Conservation (phyloP, 1,139 yeast genomes). For the Magnusiomyces sp. region DNA sequence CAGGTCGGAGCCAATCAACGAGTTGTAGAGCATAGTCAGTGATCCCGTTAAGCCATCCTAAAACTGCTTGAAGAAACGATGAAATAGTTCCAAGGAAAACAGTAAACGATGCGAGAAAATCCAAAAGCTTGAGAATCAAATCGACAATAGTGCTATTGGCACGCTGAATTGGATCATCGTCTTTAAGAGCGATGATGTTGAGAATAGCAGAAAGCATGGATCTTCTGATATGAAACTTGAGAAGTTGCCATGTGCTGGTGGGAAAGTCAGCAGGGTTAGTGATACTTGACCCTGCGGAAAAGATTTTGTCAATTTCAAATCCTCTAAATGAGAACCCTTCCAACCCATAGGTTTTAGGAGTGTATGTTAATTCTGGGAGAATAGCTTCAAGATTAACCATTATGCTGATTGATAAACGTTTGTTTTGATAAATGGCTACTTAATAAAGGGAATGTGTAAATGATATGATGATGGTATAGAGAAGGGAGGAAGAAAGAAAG, state of each 20-base stretch:
- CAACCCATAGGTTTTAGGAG: conserved; percentile 23
- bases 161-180: neutral
- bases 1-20: too few species aligned
- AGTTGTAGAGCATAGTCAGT: neutral
- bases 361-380: conserved; percentile 9
- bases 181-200: neutral
- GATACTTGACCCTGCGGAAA: conserved; percentile 25
- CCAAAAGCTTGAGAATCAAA: neutral
- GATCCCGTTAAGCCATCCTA: too few species aligned
- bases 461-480: too few species aligned
- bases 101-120: neutral
- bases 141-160: neutral
- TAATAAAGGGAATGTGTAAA: too few species aligned
- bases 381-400: conserved; percentile 7
- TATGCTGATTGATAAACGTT: too few species aligned
- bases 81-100: neutral
- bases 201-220: conserved; percentile 13
- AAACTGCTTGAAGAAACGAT: neutral
- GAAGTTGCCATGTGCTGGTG: conserved; percentile 19
- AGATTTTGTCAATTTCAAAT: conserved; percentile 21
- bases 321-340: conserved; percentile 21
- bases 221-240: conserved; percentile 21
- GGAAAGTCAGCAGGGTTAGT: conserved; percentile 12
- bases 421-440: too few species aligned
- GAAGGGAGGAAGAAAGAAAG: too few species aligned